Evolutionary conservation across 2,329 filamentous ascomycete species (phyloP), one percentile per base, ranked within the genome.

Genomic region (Pseudogymnoascus sp.): DNA sequence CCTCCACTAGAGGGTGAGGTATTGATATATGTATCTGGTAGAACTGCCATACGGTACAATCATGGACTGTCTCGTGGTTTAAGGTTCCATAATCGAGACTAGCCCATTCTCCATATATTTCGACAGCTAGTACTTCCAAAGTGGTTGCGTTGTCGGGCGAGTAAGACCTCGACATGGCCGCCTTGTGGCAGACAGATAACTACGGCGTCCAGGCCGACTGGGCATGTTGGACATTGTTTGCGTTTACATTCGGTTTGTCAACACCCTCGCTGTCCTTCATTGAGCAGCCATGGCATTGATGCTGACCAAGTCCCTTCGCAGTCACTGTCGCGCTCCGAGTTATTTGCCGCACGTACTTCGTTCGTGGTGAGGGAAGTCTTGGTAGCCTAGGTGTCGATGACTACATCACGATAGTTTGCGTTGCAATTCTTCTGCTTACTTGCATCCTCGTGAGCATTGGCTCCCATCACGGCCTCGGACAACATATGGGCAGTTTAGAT

Each of bases 391-490:
- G 71, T 19, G 60, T 70, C 13, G 73, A 75, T 60, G 73, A 74
- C 62, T 69, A 70, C 57, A 73, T 74, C 59, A 74, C 73, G 1
- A 38, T 72, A 21, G 62, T 66, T 50, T 74, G 73, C 60, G 66
- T 73, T 17, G 23, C 67, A 6, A 66, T 74, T 53, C 69, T 72
- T 61, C 64, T 74, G 13, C 64, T 67, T 2, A 70, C 71, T n/a
- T 72, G 69, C 65, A 66, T 73, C 63, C 66, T 75, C 21, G 57
- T 74, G 50, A 73, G 70, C 23, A 66, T 73, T 31, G 69, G 67
- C 19, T 67, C 68, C 13, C 63, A 65, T 9, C 65, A 69, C 19
- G 73, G 73, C 10, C 68, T 73, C 28, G 73, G 73, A n/a, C 66
- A 63, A 23, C 72, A 72, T 60, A 64, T 65, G 8, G 64, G 26